Base-by-base conservation (phyloP, 495 filamentous ascomycete species). In the Mycothermus thermophilus region DNA sequence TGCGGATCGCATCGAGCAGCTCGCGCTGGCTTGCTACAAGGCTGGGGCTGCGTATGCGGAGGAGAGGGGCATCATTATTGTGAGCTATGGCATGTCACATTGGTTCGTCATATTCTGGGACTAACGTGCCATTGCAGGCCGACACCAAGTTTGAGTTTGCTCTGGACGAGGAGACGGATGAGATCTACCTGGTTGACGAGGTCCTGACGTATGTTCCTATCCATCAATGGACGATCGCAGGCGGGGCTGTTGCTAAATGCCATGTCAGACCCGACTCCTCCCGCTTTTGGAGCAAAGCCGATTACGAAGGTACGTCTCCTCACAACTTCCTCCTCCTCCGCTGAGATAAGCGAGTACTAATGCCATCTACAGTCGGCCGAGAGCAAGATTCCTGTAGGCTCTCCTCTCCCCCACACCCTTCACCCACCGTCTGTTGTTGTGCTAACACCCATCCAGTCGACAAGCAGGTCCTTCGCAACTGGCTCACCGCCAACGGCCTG, bases 401-500 rank as follows among this genome's bases (percentile, higher is more conserved):
- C n/a, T 24, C 3, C 13, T 3, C 22, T 4, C 3, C n/a, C 3
- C 8, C 3, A 8, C 2, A 10, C 22, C 24, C 10, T 1, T 25
- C 9, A 3, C 2, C 1, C 0, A n/a, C n/a, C n/a, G n/a, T n/a
- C n/a, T n/a, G n/a, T n/a, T n/a, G n/a, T n/a, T 34, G 19, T 29
- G 21, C 32, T 41, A 16, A 41, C 32, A 14, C 10, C 5, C 28
- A 64, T 6, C 22, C 34, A 87, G 80, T 62, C 34, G 88, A 96
- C 52, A 96, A 97, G 71, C 90, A 95, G 68, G 80, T 70, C 45
- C 44, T 95, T 49, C 64, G 88, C 14, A 79, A 95, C 58, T 97
- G 87, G 86, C 57, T 97, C 52, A 77, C 72, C 1, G 48, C 46
- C 24, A 62, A 75, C 37, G 80, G 80, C 1, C 49, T 88, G 32